phyloP scores from a whole-genome alignment of 2,329 filamentous ascomycete genomes.

The Botryotinia calthae region DNA sequence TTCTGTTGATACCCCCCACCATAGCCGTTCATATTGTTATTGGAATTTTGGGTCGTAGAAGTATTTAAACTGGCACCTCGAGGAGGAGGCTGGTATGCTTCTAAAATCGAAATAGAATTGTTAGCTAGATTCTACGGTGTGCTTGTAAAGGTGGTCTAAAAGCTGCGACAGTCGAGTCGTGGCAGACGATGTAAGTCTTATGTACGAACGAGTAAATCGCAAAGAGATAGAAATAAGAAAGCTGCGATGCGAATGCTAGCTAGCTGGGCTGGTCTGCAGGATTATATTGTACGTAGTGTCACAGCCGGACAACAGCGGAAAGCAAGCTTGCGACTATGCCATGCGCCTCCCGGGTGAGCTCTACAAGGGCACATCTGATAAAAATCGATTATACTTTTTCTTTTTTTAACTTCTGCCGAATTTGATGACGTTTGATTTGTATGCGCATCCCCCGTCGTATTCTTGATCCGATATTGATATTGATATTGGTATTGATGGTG shows the following conservation, averaged over 20 bases:
- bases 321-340: background rate
- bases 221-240: slow-evolving; percentile 1
- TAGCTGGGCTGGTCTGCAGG: background rate
- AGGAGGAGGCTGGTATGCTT: slow-evolving; percentile 15
- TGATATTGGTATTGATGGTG: background rate
- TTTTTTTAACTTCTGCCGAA: too few relatives aligned
- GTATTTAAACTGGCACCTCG: slow-evolving; percentile 14
- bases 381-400: background rate
- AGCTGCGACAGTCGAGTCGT: background rate
- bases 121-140: background rate
- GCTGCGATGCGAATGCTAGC: background rate
- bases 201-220: background rate
- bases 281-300: slow-evolving; percentile 5
- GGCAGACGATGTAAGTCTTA: background rate
- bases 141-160: background rate
- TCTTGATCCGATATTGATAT: background rate
- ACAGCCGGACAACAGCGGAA: background rate
- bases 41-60: background rate
- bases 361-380: background rate
- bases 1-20: slow-evolving; percentile 23
- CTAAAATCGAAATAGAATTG: background rate
- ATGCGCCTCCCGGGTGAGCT: background rate
- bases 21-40: slow-evolving; percentile 23
- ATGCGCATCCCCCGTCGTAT: background rate
- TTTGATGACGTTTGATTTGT: background rate